Evolutionary conservation across 352 stramenopile species (phyloP), one percentile per base, ranked within the genome.

Genomic region (Hyaloperonospora arabidopsidis): DNA sequence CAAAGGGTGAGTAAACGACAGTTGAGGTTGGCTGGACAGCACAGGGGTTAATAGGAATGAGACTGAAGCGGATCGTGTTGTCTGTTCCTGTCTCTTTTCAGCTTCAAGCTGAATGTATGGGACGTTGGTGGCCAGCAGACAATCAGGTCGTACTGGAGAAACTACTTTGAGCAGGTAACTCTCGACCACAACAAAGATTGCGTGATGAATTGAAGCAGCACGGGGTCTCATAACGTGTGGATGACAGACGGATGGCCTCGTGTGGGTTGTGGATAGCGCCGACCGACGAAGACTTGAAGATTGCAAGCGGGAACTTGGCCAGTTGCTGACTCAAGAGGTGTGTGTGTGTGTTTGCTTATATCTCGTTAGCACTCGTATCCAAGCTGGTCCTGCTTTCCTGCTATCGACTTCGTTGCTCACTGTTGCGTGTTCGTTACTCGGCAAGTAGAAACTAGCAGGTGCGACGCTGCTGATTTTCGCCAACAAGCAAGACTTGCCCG

Each of bases 81-180:
- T 12, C 2, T 46, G 21, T 39, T 52, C 2, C 47, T 56, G 80
- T 88, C 67, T n/a, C n/a, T 35, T 40, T 28, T 25, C 40, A 91
- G 87, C 65, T 98, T 98, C 67, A 98, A 98, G 69, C 86, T 98
- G 45, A 98, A 98, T 68, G 89, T 98, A 50, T 98, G 95, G 95
- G 96, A 99, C 72, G 95, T 99, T 45, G 97, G 97, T 52, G 97
- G 97, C 25, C 97, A 99, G 79, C 96, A 98, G 58, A 98, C 97
- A 18, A 99, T 99, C 50, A 89, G 96, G 18, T 92, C 96, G 5
- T 99, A 99, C 74, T 99, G 97, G 97, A 82, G 96, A 38, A 99
- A 99, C 79, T 99, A 99, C 77, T 99, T 98, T 71, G 97, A 99
- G 77, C 74, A 97, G 70, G 60, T 63, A 29, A 29, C 3, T 29